These are phyloP conservation scores for Lactifluus rugatus DNA, from an alignment of 768 basidiomycete species.

Conservation along the genomic window DNA sequence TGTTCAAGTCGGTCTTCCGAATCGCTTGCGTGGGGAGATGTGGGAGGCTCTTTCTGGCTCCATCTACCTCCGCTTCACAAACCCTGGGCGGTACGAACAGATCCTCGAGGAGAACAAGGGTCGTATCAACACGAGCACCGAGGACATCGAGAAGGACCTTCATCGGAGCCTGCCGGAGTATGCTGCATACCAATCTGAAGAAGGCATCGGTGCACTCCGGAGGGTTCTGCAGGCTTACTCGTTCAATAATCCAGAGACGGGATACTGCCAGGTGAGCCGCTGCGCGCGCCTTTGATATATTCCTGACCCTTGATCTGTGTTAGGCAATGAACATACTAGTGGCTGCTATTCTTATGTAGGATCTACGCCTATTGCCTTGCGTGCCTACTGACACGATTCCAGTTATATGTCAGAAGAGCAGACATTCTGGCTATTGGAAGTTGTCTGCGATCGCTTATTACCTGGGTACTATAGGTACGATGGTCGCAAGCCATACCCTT, in stretches of 20 bases:
- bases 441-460: slow-evolving; percentile 86
- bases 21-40: slow-evolving; percentile 89
- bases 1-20: slow-evolving; percentile 93
- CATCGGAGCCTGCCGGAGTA: slow-evolving; percentile 96
- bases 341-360: slow-evolving; percentile 87
- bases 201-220: slow-evolving; percentile 76
- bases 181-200: slow-evolving; percentile 85
- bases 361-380: neutral
- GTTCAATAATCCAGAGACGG: slow-evolving; percentile 86
- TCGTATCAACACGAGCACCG: slow-evolving; percentile 76
- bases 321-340: slow-evolving; percentile 97
- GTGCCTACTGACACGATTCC: slow-evolving; percentile 6
- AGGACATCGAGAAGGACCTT: slow-evolving; percentile 98
- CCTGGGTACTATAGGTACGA: slow-evolving; percentile 95
- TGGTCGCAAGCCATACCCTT: neutral
- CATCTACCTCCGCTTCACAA: slow-evolving; percentile 77
- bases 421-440: slow-evolving; percentile 93
- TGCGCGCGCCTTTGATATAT: neutral
- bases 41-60: slow-evolving; percentile 98
- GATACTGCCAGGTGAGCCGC: slow-evolving; percentile 77
- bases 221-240: slow-evolving; percentile 93
- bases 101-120: slow-evolving; percentile 72
- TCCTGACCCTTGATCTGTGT: neutral
- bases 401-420: slow-evolving; percentile 99
- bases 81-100: slow-evolving; percentile 72